A percentile compares a stretch with the other conserved stretches of the same genome.
phyloP scores from a whole-genome alignment of 106 monocot genomes.

The Apostasia ramifera region DNA sequence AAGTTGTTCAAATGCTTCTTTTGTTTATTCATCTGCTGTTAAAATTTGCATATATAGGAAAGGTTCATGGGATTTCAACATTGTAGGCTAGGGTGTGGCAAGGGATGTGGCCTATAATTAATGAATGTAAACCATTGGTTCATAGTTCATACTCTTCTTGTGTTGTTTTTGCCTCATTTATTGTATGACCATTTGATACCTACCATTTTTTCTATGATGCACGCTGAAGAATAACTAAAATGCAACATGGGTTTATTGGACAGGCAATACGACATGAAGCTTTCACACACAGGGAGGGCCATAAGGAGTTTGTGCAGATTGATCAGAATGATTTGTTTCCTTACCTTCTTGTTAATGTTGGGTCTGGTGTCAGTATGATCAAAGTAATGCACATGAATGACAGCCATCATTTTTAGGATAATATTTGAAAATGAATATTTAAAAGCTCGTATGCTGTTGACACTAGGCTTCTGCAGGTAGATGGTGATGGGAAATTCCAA shows the following conservation, averaged over 20 bases:
- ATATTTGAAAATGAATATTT: constrained; percentile 5
- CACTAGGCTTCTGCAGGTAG: constrained; percentile 49
- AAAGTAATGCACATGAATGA: constrained; percentile 45
- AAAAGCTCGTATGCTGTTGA: background rate
- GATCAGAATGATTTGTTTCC: constrained; percentile 96
- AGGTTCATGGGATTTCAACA: too few relatives aligned
- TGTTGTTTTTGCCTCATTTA: too few relatives aligned
- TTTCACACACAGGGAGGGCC: constrained; percentile 99
- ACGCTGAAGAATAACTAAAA: background rate
- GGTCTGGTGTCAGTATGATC: constrained; percentile 97
- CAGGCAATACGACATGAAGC: constrained; percentile 99
- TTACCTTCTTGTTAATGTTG: constrained; percentile 98
- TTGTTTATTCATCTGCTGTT: too few relatives aligned
- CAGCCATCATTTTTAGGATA: background rate
- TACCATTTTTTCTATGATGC: background rate
- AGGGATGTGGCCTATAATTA: too few relatives aligned
- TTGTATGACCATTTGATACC: too few relatives aligned
- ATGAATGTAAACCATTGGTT: too few relatives aligned
- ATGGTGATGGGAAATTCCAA: constrained; percentile 89
- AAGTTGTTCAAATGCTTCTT: too few relatives aligned
- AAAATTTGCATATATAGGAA: too few relatives aligned
- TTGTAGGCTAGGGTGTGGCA: too few relatives aligned
- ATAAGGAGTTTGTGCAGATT: constrained; percentile 89
- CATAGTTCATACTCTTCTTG: too few relatives aligned
- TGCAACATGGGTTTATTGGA: background rate